Evolutionary conservation across 2,329 filamentous ascomycete species (phyloP), one percentile per base, ranked within the genome.

Genomic region (Sclerotinia nivalis): DNA sequence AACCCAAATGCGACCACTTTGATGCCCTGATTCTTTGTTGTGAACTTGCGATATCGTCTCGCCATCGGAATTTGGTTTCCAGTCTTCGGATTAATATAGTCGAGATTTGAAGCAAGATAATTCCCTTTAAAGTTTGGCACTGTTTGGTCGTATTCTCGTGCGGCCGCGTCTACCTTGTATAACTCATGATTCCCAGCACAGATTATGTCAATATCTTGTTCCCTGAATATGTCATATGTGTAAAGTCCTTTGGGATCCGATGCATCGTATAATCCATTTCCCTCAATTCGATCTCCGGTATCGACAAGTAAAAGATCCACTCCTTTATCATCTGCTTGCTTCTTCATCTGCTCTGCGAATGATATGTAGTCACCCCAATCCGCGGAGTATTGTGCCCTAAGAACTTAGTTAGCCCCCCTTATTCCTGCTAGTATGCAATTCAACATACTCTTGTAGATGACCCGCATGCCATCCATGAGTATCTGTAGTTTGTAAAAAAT

Each of bases 301-400:
- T 99, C 96, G 73, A 99, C 84, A n/a, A 99, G 83, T n/a, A 99
- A 83, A 22, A 99, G 83, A 79, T 99, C 96, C 40, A 87, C 88
- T 58, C 93, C 93, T 67, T 90, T 85, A 1, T 88, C 86, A 77
- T 97, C 92, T 69, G 93, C 93, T 77, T 88, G 89, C 74, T 88
- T 86, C 69, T 88, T 91, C 84, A 99, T 88, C 78, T 95, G 93
- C 49, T 90, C 84, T 47, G 93, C 88, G 78, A 99, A 97, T 9
- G 95, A 97, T 76, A 98, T 87, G 80, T 98, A 99, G 81, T 99
- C 96, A 70, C 96, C 96, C 93, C 96, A 98, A 80, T 99, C 96
- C 60, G 93, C 95, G 9, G 93, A 94, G 81, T 96, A 99, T 71
- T 96, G 95, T 3, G 93, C 86, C 82, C 91, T 93, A 72, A 40